Conservation (phyloP, 345 rosid genomes). For the Gossypium ekmanianum region DNA sequence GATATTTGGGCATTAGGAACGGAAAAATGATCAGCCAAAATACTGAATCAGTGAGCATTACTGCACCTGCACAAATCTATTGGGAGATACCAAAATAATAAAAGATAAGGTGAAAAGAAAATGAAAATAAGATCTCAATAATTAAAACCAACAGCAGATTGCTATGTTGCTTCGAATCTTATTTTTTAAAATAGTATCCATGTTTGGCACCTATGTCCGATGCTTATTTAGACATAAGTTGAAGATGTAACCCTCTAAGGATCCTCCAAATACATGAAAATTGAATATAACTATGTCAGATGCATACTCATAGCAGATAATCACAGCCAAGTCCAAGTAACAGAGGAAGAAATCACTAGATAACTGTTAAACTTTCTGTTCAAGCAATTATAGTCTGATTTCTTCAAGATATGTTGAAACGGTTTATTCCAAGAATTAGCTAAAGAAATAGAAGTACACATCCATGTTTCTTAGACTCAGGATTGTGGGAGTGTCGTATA, state of each 20-base stretch:
- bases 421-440: neutral
- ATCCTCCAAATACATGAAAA: neutral
- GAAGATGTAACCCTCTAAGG: neutral
- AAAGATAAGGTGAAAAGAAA: slow-evolving; percentile 1
- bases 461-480: neutral
- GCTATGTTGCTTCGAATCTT: neutral
- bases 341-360: neutral
- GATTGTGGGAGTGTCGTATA: neutral
- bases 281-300: neutral
- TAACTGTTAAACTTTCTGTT: neutral
- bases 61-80: slow-evolving; percentile 84
- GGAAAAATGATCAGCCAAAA: slow-evolving; percentile 89
- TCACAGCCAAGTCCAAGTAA: neutral
- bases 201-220: neutral
- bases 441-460: neutral
- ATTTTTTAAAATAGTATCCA: neutral
- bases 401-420: slow-evolving; percentile 1
- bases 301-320: neutral
- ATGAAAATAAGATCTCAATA: slow-evolving; percentile 1
- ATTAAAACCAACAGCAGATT: neutral
- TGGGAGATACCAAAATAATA: slow-evolving; percentile 12
- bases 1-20: slow-evolving; percentile 45
- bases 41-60: slow-evolving; percentile 75
- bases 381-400: neutral
- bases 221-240: neutral